These are phyloP conservation scores for Spergularia azorica DNA, from an alignment of 179 eudicot genomes.

Conservation along the genomic window DNA sequence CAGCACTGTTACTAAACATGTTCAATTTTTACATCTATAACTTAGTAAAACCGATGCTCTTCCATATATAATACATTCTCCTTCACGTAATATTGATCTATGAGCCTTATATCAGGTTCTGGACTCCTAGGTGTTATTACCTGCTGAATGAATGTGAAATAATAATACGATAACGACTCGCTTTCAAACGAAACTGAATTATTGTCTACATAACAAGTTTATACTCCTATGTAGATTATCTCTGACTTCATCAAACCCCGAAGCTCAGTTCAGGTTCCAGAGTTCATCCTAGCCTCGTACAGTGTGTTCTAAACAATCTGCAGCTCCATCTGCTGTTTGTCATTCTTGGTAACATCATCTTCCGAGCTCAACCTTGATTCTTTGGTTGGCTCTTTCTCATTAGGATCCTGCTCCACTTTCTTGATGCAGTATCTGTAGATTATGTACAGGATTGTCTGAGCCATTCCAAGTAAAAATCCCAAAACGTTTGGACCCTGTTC, in stretches of 20 bases:
- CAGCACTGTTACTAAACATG: background rate
- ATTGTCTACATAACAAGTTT: conserved; percentile 22
- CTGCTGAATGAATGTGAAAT: background rate
- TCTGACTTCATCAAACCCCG: background rate
- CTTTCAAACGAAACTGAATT: conserved; percentile 6
- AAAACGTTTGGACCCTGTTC: conserved; percentile 62
- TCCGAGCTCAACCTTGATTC: conserved; percentile 20
- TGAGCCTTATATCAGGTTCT: background rate
- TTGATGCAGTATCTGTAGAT: conserved; percentile 43
- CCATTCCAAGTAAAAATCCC: conserved; percentile 64
- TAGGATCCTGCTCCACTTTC: conserved; percentile 18
- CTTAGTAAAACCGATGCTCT: background rate
- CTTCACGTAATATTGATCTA: background rate
- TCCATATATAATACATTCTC: conserved; percentile 14
- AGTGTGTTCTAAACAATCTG: conserved; percentile 23
- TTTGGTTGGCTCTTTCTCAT: conserved; percentile 24
- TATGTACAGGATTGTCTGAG: conserved; percentile 56
- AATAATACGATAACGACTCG: background rate
- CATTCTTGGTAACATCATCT: conserved; percentile 12
- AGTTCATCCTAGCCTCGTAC: conserved; percentile 15
- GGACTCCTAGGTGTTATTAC: conserved; percentile 2
- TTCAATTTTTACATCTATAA: background rate
- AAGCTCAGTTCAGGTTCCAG: background rate
- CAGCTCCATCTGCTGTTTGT: conserved; percentile 32
- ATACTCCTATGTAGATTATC: conserved; percentile 15